A percentile compares a stretch with the other conserved stretches of the same genome.
Evolutionary conservation across 306 rosid species (phyloP).

Genomic region (Aeschynomene evenia): DNA sequence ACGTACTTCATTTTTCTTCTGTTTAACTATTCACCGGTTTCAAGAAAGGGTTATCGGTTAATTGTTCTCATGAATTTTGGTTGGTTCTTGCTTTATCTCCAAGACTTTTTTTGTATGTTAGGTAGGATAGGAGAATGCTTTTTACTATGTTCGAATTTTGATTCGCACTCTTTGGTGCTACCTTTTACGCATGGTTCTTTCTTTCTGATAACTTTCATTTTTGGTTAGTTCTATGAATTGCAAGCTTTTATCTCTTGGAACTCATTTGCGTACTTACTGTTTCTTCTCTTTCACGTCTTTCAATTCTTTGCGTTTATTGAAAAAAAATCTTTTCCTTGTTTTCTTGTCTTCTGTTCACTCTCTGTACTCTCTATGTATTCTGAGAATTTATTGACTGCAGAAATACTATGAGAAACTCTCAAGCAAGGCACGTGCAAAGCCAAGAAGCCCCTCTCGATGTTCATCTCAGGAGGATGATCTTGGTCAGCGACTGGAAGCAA

Average conservation of each 20-base stretch:
- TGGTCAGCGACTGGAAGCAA: conserved; percentile 87
- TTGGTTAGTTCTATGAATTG: conserved; percentile 6
- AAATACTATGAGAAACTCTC: conserved; percentile 73
- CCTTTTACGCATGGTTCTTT: conserved; percentile 35
- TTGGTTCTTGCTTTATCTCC: conserved; percentile 6
- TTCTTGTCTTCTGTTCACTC: background rate
- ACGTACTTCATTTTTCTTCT: background rate
- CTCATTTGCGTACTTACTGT: background rate
- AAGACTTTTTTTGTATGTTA: conserved; percentile 31
- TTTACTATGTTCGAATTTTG: conserved; percentile 26
- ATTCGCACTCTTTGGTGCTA: conserved; percentile 20
- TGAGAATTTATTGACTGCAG: conserved; percentile 43
- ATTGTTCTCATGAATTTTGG: background rate
- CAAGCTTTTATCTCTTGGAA: background rate
- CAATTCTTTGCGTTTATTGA: background rate
- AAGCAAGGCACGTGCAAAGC: conserved; percentile 86
- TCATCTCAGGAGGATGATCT: conserved; percentile 75
- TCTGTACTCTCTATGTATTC: background rate
- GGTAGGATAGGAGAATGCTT: conserved; percentile 38
- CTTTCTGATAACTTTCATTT: background rate
- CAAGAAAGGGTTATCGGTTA: background rate
- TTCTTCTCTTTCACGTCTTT: conserved; percentile 16
- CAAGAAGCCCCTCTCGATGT: conserved; percentile 68
- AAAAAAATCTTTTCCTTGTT: background rate
- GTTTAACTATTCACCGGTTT: background rate